Evolutionary conservation across 768 basidiomycete genomes (phyloP), one percentile per base, ranked within the genome.

Genomic region (Trametes punicea): DNA sequence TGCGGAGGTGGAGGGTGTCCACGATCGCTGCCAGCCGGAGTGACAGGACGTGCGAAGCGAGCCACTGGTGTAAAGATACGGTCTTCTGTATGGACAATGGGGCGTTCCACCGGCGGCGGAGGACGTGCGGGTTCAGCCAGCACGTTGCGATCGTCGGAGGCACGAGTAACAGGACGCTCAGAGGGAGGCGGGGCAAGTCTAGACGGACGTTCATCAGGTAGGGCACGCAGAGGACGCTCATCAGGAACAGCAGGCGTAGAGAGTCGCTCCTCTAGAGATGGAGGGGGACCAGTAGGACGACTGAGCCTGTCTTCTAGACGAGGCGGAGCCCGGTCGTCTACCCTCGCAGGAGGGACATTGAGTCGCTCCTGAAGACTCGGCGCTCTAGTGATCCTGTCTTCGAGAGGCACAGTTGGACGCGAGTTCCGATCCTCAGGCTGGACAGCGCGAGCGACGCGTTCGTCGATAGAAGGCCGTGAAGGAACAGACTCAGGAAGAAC

Each of bases 311-410:
- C 70, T 30, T 67, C 66, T 1, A 63, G 38, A 18, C 56, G 61
- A 36, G 66, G 46, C 13, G 58, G 34, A 6, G 63, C 47, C 18
- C 41, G 46, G 29, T 59, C 60, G 27, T 56, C 52, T 31, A 38
- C 20, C 26, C 54, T 47, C 39, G 53, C 38, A 39, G 59, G 57
- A 30, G 62, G 62, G 18, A 34, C 40, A 21, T 56, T 59, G 29
- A 69, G 27, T 26, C 68, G 60, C 26, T 69, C 68, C 27, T 68
- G 67, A 0, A 69, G 60, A 26, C 60, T 60, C 1, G 60, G 64
- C 8, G 27, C 55, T 2, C 64, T 55, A n/a, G 56, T 60, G 16
- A 66, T 53, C 25, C 67, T 46, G 9, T 68, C 68, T 51, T 68
- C 68, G 6, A 65, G 57, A 20, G 68, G 56, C 1, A 54, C 46